A percentile compares a stretch with the other conserved stretches of the same genome.
These are phyloP conservation scores for Ceriops decandra DNA, from an alignment of 345 rosid genomes.

Conservation along the genomic window DNA sequence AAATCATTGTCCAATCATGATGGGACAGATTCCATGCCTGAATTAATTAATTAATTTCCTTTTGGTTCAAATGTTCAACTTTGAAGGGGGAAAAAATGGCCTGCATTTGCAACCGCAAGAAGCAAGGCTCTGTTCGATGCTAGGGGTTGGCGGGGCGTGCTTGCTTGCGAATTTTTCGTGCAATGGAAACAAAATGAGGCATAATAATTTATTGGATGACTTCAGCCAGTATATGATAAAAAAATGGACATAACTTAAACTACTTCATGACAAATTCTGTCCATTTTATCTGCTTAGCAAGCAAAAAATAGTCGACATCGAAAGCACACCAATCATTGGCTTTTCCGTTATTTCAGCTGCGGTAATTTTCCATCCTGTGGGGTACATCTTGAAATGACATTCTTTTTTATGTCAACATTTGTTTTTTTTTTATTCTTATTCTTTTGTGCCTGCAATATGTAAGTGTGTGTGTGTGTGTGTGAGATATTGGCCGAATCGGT, in stretches of 20 bases:
- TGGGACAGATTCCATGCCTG: too few species aligned
- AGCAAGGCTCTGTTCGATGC: constrained; percentile 22
- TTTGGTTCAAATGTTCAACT: too few species aligned
- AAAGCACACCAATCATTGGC: not conserved
- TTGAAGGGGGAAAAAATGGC: too few species aligned
- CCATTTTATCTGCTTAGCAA: constrained; percentile 12
- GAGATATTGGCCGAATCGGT: not conserved
- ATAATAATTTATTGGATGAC: constrained; percentile 12
- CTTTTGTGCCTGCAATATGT: not conserved
- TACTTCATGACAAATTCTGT: constrained; percentile 10
- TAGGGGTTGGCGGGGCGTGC: constrained; percentile 6
- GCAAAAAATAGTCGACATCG: not conserved
- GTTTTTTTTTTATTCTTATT: not conserved
- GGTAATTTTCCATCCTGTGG: constrained; percentile 21
- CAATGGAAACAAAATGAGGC: constrained; percentile 18
- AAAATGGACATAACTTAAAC: constrained; percentile 29
- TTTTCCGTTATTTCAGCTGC: constrained; percentile 17
- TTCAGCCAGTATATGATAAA: constrained; percentile 13
- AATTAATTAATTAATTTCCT: too few species aligned
- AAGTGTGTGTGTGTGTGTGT: not conserved
- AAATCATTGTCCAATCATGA: constrained; percentile 15
- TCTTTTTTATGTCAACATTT: not conserved
- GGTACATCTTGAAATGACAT: not conserved
- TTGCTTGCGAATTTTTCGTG: constrained; percentile 12
- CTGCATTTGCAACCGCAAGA: not conserved